These are phyloP conservation scores for Actinomortierella ambigua DNA, from an alignment of 371 early-diverging fungal species.

Conservation along the genomic window DNA sequence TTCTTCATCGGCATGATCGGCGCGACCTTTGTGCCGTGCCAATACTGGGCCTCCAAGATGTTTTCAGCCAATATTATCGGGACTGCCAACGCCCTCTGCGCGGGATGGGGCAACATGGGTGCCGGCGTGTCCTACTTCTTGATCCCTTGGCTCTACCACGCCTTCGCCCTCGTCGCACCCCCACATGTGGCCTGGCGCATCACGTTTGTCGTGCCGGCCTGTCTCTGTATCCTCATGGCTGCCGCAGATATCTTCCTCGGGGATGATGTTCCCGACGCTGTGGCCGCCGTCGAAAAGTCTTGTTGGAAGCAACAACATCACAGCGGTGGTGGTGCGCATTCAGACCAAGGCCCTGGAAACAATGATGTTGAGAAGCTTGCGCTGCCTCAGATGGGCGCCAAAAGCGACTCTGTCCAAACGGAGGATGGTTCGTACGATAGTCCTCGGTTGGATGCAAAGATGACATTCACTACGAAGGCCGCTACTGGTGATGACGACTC, in stretches of 20 bases:
- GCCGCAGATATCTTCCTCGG: constrained; percentile 40
- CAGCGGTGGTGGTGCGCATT: neutral
- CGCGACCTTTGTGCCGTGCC: constrained; percentile 72
- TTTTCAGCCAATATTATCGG: constrained; percentile 60
- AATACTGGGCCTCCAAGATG: constrained; percentile 67
- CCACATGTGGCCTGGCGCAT: constrained; percentile 50
- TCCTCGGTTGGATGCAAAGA: too few relatives aligned
- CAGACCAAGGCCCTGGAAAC: neutral
- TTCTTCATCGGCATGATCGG: constrained; percentile 63
- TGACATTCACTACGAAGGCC: constrained; percentile 11
- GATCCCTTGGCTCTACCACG: constrained; percentile 56
- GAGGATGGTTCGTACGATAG: too few relatives aligned
- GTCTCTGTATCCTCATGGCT: constrained; percentile 52
- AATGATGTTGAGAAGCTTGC: constrained; percentile 22
- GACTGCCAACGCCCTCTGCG: constrained; percentile 67
- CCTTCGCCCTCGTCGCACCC: constrained; percentile 30
- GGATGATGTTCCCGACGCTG: constrained; percentile 52
- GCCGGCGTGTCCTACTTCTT: constrained; percentile 62
- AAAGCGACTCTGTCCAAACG: constrained; percentile 9
- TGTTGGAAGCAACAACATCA: constrained; percentile 31
- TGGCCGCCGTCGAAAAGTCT: constrained; percentile 2
- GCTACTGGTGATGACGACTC: too few relatives aligned
- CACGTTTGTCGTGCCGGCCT: constrained; percentile 52
- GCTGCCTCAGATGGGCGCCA: constrained; percentile 7
- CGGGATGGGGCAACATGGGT: constrained; percentile 74